These are phyloP conservation scores for Cytauxzoon felis DNA, from an alignment of 169 alveolate genomes.

Conservation along the genomic window DNA sequence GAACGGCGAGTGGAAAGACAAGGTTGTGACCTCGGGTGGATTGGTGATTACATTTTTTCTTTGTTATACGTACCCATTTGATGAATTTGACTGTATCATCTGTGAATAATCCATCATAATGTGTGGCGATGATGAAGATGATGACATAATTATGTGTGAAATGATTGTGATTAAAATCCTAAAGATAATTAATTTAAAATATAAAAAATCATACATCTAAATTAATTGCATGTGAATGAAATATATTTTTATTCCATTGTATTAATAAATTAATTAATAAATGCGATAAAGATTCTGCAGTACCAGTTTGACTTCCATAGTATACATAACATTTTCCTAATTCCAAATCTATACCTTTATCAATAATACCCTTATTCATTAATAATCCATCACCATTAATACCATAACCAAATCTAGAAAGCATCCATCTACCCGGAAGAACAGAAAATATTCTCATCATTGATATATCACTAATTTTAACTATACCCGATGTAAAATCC, in stretches of 20 bases:
- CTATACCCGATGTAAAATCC: too few relatives aligned
- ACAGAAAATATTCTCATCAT: too few relatives aligned
- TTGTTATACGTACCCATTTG: slow-evolving; percentile 32
- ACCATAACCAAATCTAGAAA: too few relatives aligned
- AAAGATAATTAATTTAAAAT: neutral
- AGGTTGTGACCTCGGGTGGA: too few relatives aligned
- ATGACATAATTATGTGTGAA: slow-evolving; percentile 7
- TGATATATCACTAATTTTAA: too few relatives aligned
- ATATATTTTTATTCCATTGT: slow-evolving; percentile 8
- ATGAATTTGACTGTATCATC: slow-evolving; percentile 68
- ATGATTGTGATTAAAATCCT: slow-evolving; percentile 34
- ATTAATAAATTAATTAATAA: slow-evolving; percentile 4
- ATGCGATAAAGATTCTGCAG: slow-evolving; percentile 55
- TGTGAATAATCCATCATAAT: slow-evolving; percentile 81
- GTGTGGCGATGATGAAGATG: slow-evolving; percentile 73
- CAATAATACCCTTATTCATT: neutral
- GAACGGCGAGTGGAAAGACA: too few relatives aligned
- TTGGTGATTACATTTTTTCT: neutral
- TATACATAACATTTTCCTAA: slow-evolving; percentile 26
- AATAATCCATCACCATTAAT: neutral
- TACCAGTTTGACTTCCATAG: slow-evolving; percentile 66
- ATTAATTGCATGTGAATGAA: slow-evolving; percentile 4
- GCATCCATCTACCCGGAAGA: too few relatives aligned
- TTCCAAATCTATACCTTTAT: neutral
- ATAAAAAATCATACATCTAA: slow-evolving; percentile 22